These are phyloP conservation scores for Cephalotrichum gorgonifer DNA, from an alignment of 2,329 filamentous ascomycete genomes.

Conservation along the genomic window DNA sequence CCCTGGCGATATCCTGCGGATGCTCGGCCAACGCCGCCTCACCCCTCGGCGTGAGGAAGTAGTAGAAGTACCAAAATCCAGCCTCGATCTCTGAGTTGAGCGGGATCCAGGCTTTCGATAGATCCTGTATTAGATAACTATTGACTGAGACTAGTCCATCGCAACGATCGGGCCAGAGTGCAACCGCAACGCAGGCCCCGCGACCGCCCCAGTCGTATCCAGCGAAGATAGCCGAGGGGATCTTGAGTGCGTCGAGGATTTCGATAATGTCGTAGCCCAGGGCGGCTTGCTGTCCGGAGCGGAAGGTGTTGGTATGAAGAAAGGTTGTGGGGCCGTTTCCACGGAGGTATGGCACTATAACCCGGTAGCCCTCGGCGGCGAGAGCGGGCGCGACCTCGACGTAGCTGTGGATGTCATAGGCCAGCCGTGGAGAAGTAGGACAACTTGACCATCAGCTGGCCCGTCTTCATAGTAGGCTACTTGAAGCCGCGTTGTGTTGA, in stretches of 20 bases:
- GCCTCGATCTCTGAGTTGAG: constrained; percentile 11
- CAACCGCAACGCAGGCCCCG: constrained; percentile 13
- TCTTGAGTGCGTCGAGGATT: constrained; percentile 14
- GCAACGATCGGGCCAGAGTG: constrained; percentile 16
- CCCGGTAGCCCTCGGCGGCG: constrained; percentile 10
- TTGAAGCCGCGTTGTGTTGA: constrained; percentile 6
- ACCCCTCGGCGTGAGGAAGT: constrained; percentile 14
- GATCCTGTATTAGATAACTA: constrained; percentile 9
- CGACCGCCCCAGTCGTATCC: constrained; percentile 18
- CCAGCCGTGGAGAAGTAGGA: constrained; percentile 16
- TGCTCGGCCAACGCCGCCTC: constrained; percentile 10
- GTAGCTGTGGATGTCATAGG: constrained; percentile 16
- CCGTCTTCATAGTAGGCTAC: constrained; percentile 12
- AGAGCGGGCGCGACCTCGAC: constrained; percentile 13
- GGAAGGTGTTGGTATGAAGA: constrained; percentile 10
- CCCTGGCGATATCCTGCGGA: constrained; percentile 10
- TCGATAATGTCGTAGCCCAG: constrained; percentile 15
- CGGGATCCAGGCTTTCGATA: constrained; percentile 10
- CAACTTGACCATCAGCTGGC: constrained; percentile 8
- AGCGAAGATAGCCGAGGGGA: constrained; percentile 14
- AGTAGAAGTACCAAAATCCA: constrained; percentile 15
- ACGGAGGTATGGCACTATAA: constrained; percentile 17
- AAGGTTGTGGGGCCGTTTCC: constrained; percentile 15
- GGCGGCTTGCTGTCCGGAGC: constrained; percentile 16
- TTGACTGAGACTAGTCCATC: constrained; percentile 15